phyloP scores from a whole-genome alignment of 768 basidiomycete genomes.

The Agaricus subrufescens region DNA sequence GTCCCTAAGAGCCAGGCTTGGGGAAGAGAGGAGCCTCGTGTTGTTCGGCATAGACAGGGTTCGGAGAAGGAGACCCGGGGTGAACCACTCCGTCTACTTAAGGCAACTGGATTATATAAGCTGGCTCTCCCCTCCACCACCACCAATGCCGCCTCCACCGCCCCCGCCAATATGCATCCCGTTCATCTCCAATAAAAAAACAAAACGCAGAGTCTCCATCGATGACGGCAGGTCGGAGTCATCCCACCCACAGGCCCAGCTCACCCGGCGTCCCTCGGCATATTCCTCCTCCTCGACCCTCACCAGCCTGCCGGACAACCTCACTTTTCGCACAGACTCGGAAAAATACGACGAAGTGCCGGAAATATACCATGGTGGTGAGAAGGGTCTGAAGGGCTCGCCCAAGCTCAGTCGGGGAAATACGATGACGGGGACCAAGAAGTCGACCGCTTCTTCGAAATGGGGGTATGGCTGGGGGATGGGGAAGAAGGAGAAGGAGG shows the following conservation, averaged over 20 bases:
- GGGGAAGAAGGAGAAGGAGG: constrained; percentile 48
- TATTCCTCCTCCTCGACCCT: constrained; percentile 40
- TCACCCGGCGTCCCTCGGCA: constrained; percentile 28
- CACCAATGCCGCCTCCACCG: constrained; percentile 38
- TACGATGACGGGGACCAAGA: constrained; percentile 57
- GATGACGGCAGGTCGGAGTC: constrained; percentile 22
- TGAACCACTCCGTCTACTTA: no score
- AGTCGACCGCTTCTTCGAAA: constrained; percentile 37
- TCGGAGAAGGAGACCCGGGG: no score
- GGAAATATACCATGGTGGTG: constrained; percentile 24
- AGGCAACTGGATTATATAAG: no score
- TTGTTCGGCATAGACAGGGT: no score
- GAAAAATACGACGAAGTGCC: constrained; percentile 53
- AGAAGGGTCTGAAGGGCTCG: constrained; percentile 32
- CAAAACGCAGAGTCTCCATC: constrained; percentile 43
- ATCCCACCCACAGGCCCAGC: constrained; percentile 7
- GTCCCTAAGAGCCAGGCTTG: no score
- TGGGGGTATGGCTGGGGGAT: constrained; percentile 74
- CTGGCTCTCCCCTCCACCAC: no score
- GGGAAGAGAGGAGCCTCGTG: no score
- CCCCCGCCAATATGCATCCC: constrained; percentile 59
- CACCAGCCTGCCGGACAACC: constrained; percentile 37
- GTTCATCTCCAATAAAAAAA: constrained; percentile 43
- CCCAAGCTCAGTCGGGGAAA: constrained; percentile 43
- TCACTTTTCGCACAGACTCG: constrained; percentile 58